Percentiles rank a stretch among this genome's conserved stretches.
phyloP scores from a whole-genome alignment of 768 basidiomycete species.

The Panaeolus papilionaceus region DNA sequence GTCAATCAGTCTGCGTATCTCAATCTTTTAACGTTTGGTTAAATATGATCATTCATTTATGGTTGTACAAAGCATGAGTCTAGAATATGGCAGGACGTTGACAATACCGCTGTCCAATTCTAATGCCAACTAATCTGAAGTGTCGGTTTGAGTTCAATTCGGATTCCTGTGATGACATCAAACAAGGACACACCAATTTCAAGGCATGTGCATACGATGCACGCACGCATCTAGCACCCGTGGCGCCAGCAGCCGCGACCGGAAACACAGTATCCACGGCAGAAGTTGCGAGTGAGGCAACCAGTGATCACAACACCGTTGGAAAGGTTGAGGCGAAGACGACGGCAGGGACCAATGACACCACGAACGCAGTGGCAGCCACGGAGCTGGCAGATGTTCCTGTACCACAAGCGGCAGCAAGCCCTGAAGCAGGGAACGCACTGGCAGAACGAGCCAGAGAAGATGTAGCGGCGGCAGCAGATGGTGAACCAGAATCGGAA shows the following conservation, averaged over 20 bases:
- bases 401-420: background rate
- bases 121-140: too few species aligned
- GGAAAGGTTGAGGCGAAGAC: background rate
- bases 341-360: background rate
- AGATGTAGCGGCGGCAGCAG: conserved; percentile 9
- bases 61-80: too few species aligned
- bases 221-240: background rate
- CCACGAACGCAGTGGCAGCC: background rate
- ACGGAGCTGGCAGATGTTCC: conserved; percentile 1
- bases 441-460: background rate
- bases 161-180: too few species aligned
- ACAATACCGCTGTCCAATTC: too few species aligned
- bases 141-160: too few species aligned
- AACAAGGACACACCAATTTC: too few species aligned
- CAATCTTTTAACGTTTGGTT: too few species aligned
- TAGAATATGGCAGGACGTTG: too few species aligned
- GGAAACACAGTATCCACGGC: background rate
- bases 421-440: conserved; percentile 5
- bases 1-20: too few species aligned
- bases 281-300: background rate
- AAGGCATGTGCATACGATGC: too few species aligned
- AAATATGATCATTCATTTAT: too few species aligned
- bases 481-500: conserved; percentile 13
- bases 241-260: background rate
- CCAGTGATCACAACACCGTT: background rate